Evolutionary conservation across 768 basidiomycete genomes (phyloP), one percentile per base, ranked within the genome.

Genomic region (Auricularia sp.): DNA sequence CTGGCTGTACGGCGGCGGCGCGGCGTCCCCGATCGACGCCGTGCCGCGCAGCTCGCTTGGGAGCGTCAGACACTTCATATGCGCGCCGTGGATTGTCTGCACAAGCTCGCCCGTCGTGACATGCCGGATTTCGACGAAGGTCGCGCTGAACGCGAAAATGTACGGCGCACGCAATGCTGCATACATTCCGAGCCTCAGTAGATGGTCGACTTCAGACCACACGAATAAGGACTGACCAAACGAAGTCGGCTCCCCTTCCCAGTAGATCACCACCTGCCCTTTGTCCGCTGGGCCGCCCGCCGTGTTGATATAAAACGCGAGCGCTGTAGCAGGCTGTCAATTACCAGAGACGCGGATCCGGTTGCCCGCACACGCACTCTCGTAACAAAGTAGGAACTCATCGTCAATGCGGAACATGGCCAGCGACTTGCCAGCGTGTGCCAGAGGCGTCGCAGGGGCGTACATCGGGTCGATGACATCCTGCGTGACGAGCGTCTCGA

Each of bases 381-480:
- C 56, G 24, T 59, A 59, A 18, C 56, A 59, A 7, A 59, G 29
- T 10, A 59, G 56, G 56, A 59, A 59, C 56, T 59, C 56, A 21
- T 51, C 47, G 56, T 59, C 56, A n/a, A 59, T 59, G 14, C 56
- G 56, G 33, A 59, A 59, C 56, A 59, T 59, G 6, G 29, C 56
- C 4, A 59, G 56, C 11, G 56, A 8, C 24, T 18, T 8, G 24
- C 34, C 56, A 10, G 34, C 34, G 56, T 35, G 56, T 10, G 56
- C 56, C 4, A 59, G 56, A 59, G 56, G 56, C 11, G 16, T 59
- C 2, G 56, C 14, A 7, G 56, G 56, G 24, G 56, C 56, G 29
- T 59, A 59, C 29, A 33, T 4, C 4, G 56, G 56, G 34, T 59
- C 56, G 24, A 59, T 59, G 24, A 59, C 29, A 33, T 59, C 56